These are phyloP conservation scores for Huntiella abstrusa DNA, from an alignment of 2,329 filamentous ascomycete species.

Conservation along the genomic window DNA sequence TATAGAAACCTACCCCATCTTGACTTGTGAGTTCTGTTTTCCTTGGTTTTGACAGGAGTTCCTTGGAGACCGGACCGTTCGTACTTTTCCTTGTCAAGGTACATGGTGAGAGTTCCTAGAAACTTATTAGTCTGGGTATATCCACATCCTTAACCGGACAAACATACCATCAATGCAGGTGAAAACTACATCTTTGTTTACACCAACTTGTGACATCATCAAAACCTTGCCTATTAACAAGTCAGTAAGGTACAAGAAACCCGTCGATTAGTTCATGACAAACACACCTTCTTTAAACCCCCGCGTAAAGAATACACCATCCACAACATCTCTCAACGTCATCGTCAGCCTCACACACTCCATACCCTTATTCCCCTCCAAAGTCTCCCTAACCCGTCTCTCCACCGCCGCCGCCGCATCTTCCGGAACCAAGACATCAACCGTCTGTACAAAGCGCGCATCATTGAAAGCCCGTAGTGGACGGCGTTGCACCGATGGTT, in stretches of 20 bases:
- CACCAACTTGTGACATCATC: slow-evolving; percentile 66
- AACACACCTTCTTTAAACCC: slow-evolving; percentile 60
- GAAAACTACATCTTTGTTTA: slow-evolving; percentile 53
- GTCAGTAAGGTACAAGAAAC: neutral
- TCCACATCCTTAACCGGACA: neutral
- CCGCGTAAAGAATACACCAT: slow-evolving; percentile 59
- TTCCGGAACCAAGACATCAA: slow-evolving; percentile 55
- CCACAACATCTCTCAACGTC: slow-evolving; percentile 51
- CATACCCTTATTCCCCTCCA: slow-evolving; percentile 15
- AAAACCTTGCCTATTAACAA: slow-evolving; percentile 23
- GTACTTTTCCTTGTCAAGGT: slow-evolving; percentile 64
- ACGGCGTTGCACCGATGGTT: slow-evolving; percentile 46
- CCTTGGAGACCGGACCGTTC: slow-evolving; percentile 69
- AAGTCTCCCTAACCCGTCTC: slow-evolving; percentile 21
- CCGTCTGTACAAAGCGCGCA: slow-evolving; percentile 49
- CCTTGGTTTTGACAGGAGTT: slow-evolving; percentile 41
- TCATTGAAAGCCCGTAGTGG: slow-evolving; percentile 50
- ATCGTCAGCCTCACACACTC: slow-evolving; percentile 52
- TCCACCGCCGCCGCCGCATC: slow-evolving; percentile 37
- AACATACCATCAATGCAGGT: slow-evolving; percentile 45
- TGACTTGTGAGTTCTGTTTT: slow-evolving; percentile 40
- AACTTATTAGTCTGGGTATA: neutral
- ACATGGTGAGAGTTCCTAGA: slow-evolving; percentile 51
- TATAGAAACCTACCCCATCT: slow-evolving; percentile 44
- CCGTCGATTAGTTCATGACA: neutral